Evolutionary conservation across 352 stramenopile genomes (phyloP).

Genomic region (Globisporangium acanthophoron): DNA sequence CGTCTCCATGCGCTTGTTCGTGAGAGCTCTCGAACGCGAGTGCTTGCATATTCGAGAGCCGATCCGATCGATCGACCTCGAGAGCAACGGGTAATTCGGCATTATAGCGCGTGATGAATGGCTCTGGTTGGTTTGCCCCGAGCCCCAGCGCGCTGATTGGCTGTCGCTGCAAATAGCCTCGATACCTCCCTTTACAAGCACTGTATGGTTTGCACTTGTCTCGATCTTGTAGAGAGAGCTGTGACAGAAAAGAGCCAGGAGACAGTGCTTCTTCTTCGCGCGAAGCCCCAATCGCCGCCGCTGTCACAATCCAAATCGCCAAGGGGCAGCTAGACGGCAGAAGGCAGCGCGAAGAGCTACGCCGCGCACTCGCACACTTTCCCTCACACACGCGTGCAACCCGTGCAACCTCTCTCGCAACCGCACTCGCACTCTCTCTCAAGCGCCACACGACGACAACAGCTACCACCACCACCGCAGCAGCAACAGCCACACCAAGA

Average conservation of each 20-base stretch:
- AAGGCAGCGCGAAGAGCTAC: conserved; percentile 1
- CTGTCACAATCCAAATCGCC: conserved; percentile 15
- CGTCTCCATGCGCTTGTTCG: too few species aligned
- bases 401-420: not conserved
- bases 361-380: not conserved
- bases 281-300: conserved; percentile 9
- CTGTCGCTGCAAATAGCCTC: not conserved
- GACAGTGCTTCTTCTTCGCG: not conserved
- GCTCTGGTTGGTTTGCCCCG: not conserved
- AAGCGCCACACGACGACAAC: not conserved
- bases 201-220: not conserved
- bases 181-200: not conserved
- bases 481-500: not conserved
- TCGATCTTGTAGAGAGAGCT: not conserved
- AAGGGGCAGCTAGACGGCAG: conserved; percentile 10
- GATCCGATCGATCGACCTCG: too few species aligned
- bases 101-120: not conserved
- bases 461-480: not conserved
- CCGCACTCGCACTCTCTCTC: not conserved
- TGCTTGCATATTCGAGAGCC: too few species aligned
- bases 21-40: too few species aligned
- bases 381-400: not conserved
- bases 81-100: too few species aligned
- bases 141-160: not conserved
- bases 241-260: conserved; percentile 5